Evolutionary conservation across 176 grass and related monocot species (phyloP).

Genomic region (Aegilops speltoides): DNA sequence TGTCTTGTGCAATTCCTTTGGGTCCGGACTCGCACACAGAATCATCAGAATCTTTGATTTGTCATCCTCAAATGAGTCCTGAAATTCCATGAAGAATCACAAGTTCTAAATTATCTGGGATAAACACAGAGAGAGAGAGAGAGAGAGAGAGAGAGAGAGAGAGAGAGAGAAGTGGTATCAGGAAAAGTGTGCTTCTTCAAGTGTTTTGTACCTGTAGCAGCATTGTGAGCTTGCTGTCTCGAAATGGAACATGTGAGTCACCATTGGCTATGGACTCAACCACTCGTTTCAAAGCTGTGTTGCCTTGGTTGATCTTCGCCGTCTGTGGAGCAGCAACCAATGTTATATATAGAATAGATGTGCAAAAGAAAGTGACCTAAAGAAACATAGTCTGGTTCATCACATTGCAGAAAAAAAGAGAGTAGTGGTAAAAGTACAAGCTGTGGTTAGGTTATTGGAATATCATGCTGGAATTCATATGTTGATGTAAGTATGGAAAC

Average conservation of each 20-base stretch:
- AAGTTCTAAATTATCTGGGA: background rate
- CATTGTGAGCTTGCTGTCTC: constrained; percentile 97
- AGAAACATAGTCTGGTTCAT: background rate
- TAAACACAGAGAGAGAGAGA: background rate
- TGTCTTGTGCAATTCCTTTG: constrained; percentile 88
- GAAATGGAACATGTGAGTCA: constrained; percentile 92
- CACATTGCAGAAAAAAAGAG: background rate
- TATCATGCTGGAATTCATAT: background rate
- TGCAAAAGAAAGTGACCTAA: background rate
- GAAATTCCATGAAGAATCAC: constrained; percentile 27
- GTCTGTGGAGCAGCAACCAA: constrained; percentile 48
- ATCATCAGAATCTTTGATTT: constrained; percentile 99
- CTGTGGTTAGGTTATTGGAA: background rate
- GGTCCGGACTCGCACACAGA: constrained; percentile 91
- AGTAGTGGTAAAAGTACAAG: background rate
- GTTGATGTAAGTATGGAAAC: background rate
- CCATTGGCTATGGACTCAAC: constrained; percentile 92
- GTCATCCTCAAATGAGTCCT: constrained; percentile 96
- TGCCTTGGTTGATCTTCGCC: constrained; percentile 91
- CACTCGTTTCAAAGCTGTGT: constrained; percentile 85
- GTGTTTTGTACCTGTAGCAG: constrained; percentile 63
- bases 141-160: no score
- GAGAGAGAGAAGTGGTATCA: background rate
- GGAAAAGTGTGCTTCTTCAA: background rate
- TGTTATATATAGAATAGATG: background rate